Percentiles rank a stretch among this genome's conserved stretches.
Conservation (phyloP, 2,329 filamentous ascomycete species). For the Ustilaginoidea virens region DNA sequence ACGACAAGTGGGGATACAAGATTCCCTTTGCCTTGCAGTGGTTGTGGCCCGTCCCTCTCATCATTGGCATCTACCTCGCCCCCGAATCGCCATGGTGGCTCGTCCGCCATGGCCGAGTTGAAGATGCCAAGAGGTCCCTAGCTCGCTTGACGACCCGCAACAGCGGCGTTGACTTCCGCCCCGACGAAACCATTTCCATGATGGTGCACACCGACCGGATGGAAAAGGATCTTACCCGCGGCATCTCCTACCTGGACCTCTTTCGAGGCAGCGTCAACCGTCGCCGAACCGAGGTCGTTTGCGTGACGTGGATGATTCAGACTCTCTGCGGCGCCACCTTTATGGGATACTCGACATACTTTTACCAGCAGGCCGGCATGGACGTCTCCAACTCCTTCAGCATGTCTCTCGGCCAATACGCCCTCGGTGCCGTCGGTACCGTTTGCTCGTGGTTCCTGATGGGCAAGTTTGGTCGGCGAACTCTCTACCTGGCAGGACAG, state of each 20-base stretch:
- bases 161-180: slow-evolving; percentile 16
- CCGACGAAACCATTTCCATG: slow-evolving; percentile 31
- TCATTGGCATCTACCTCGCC: slow-evolving; percentile 25
- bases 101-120: slow-evolving; percentile 22
- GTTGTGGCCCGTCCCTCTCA: slow-evolving; percentile 30
- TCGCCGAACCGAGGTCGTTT: slow-evolving; percentile 29
- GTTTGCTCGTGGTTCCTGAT: slow-evolving; percentile 29
- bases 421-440: slow-evolving; percentile 28
- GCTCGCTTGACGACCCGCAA: slow-evolving; percentile 24
- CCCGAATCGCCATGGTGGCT: slow-evolving; percentile 37
- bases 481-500: slow-evolving; percentile 27
- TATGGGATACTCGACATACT: slow-evolving; percentile 45
- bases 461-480: slow-evolving; percentile 26
- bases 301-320: slow-evolving; percentile 27
- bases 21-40: slow-evolving; percentile 35
- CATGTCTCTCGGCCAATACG: slow-evolving; percentile 26
- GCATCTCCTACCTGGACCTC: slow-evolving; percentile 28
- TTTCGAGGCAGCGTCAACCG: slow-evolving; percentile 28
- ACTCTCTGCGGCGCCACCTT: slow-evolving; percentile 23
- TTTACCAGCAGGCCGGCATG: slow-evolving; percentile 28
- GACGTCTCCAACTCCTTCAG: slow-evolving; percentile 20
- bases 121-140: slow-evolving; percentile 23
- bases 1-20: slow-evolving; percentile 27
- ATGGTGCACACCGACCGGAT: slow-evolving; percentile 35
- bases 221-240: slow-evolving; percentile 23